Percentiles rank a stretch among this genome's conserved stretches.
phyloP scores from a whole-genome alignment of 2,329 filamentous ascomycete species.

The Pseudogymnoascus sp. region DNA sequence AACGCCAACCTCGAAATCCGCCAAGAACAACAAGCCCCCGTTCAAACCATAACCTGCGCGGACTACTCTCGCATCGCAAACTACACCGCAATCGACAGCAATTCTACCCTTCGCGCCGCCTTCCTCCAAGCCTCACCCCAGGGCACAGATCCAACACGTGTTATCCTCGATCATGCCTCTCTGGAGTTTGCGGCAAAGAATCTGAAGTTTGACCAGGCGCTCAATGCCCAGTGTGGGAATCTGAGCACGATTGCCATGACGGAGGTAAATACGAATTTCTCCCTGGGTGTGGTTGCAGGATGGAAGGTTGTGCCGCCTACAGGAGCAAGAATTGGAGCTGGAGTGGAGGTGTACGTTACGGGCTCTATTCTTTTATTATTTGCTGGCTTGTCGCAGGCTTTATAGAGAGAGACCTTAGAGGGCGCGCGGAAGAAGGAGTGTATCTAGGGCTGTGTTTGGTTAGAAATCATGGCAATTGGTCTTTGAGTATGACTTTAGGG shows the following conservation, averaged over 20 bases:
- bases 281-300: constrained; percentile 31
- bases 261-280: constrained; percentile 39
- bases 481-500: neutral
- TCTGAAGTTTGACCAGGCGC: constrained; percentile 33
- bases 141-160: constrained; percentile 33
- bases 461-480: neutral
- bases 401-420: neutral
- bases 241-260: constrained; percentile 36
- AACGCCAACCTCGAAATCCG: neutral
- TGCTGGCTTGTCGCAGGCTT: neutral
- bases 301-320: neutral
- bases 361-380: neutral
- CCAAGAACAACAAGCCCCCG: neutral
- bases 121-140: constrained; percentile 37
- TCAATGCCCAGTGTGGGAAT: constrained; percentile 41
- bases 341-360: neutral
- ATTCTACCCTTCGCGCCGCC: constrained; percentile 39
- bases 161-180: constrained; percentile 35
- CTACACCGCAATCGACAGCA: constrained; percentile 39
- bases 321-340: neutral
- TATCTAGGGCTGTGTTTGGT: neutral
- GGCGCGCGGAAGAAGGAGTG: neutral
- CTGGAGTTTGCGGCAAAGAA: constrained; percentile 27
- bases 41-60: constrained; percentile 25
- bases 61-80: constrained; percentile 41